Conservation (phyloP, 371 early-diverging fungal genomes). For the Saksenaea vasiformis region DNA sequence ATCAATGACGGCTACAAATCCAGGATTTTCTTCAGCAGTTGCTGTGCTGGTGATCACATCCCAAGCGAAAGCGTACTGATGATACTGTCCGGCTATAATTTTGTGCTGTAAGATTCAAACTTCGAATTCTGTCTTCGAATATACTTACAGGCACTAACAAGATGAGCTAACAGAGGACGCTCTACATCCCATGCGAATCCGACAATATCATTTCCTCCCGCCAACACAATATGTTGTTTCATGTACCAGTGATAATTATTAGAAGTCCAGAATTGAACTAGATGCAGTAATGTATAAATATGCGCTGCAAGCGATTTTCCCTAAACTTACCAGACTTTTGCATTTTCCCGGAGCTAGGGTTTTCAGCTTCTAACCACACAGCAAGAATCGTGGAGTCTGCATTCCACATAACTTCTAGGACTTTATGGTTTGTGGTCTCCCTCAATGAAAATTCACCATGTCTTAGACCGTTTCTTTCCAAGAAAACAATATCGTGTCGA, state of each 20-base stretch:
- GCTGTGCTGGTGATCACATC: conserved; percentile 62
- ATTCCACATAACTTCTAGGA: conserved; percentile 81
- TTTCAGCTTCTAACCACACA: conserved; percentile 57
- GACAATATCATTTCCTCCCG: conserved; percentile 38
- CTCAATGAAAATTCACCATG: conserved; percentile 93
- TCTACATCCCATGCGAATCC: conserved; percentile 77
- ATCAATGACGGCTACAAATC: conserved; percentile 79
- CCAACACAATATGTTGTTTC: conserved; percentile 73
- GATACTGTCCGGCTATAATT: conserved; percentile 53
- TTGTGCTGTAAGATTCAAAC: neutral
- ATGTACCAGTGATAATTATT: conserved; percentile 97
- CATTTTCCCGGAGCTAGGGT: conserved; percentile 16
- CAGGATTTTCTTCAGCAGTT: conserved; percentile 54
- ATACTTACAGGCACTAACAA: conserved; percentile 36
- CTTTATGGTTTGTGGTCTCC: conserved; percentile 42
- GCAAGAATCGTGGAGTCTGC: conserved; percentile 87
- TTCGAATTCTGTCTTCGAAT: neutral
- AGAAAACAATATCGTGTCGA: conserved; percentile 88
- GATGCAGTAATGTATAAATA: conserved; percentile 3
- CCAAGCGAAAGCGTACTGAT: conserved; percentile 53
- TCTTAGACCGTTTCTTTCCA: conserved; percentile 92
- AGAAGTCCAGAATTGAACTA: conserved; percentile 89
- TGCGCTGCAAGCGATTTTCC: neutral
- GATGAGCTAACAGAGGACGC: conserved; percentile 60
- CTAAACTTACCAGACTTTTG: conserved; percentile 33